phyloP scores from a whole-genome alignment of 768 basidiomycete species.

The Arthromyces matolae region DNA sequence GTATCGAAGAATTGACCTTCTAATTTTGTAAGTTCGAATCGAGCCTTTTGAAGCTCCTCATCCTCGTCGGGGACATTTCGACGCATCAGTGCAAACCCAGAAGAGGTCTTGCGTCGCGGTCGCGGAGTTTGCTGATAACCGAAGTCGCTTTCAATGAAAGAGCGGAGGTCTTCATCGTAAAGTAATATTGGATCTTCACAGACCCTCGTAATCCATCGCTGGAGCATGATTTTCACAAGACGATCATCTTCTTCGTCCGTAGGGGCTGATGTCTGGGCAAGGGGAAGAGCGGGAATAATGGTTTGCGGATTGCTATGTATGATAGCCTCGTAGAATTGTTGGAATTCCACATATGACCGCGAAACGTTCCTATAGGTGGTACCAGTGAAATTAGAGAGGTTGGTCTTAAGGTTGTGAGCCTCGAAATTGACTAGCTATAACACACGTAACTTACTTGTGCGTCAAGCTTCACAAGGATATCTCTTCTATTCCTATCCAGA shows the following conservation, averaged over 20 bases:
- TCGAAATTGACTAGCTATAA: background rate
- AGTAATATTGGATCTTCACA: conserved; percentile 89
- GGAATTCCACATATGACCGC: conserved; percentile 92
- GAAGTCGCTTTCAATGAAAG: conserved; percentile 97
- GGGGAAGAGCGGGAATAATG: conserved; percentile 90
- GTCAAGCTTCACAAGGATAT: conserved; percentile 91
- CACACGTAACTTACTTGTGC: conserved; percentile 70
- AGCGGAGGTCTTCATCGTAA: conserved; percentile 88
- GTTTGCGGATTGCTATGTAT: conserved; percentile 92
- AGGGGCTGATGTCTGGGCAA: conserved; percentile 94
- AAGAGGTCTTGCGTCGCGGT: conserved; percentile 65
- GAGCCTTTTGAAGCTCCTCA: conserved; percentile 84
- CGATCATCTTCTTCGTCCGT: conserved; percentile 99
- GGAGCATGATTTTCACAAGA: conserved; percentile 90
- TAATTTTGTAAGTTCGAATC: conserved; percentile 87
- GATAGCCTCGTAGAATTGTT: conserved; percentile 88
- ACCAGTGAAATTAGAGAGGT: conserved; percentile 86
- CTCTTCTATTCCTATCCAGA: conserved; percentile 91
- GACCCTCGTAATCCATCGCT: conserved; percentile 90
- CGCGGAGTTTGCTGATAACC: conserved; percentile 87
- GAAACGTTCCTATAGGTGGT: conserved; percentile 91
- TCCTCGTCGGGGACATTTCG: conserved; percentile 91
- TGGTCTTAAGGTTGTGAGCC: conserved; percentile 57
- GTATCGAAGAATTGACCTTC: conserved; percentile 92
- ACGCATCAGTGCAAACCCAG: conserved; percentile 73